Evolutionary conservation across 2,329 filamentous ascomycete species (phyloP), one percentile per base, ranked within the genome.

Genomic region (Calonectria multiphialidica): DNA sequence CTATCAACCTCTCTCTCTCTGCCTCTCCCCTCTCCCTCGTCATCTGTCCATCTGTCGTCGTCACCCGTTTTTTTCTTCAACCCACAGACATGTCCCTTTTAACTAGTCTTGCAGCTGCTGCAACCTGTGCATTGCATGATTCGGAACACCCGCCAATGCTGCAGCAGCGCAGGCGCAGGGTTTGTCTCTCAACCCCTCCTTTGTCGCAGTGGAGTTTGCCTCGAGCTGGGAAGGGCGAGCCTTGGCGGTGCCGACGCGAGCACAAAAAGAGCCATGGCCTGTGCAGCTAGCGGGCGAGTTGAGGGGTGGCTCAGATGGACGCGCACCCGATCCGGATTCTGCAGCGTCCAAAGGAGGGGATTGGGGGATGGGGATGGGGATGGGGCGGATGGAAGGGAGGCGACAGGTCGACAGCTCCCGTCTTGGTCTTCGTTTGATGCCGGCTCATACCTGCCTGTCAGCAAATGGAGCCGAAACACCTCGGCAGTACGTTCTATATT

Each of bases 401-500:
- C 18, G n/a, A n/a, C 42, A 40, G 33, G 33, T 50, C 47, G 5
- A 28, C 23, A 10, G 35, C 33, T 23, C 28, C 25, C 28, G 16
- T 53, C 25, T 53, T 28, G 9, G 7, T 40, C 53, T 12, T 57
- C 30, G n/a, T 44, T 44, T 57, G 53, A 57, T 59, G 18, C 33
- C 35, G 9, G 5, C 35, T 37, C 35, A 37, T 37, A 37, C 12
- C 35, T 37, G 35, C 35, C 50, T n/a, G 53, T 59, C 53, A 59
- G 53, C 33, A 59, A 25, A 40, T 59, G n/a, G 21, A 37, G 53
- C 53, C 53, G 53, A 59, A 59, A 59, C 53, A 40, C 53, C 53
- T 59, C 53, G 53, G 53, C 53, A 62, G 44, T 47, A 47, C 45
- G 45, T 62, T 62, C 57, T 47, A 47, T 62, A 62, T 62, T 62